phyloP scores from a whole-genome alignment of 441 rosid species.

The Populus trichocarpa region DNA sequence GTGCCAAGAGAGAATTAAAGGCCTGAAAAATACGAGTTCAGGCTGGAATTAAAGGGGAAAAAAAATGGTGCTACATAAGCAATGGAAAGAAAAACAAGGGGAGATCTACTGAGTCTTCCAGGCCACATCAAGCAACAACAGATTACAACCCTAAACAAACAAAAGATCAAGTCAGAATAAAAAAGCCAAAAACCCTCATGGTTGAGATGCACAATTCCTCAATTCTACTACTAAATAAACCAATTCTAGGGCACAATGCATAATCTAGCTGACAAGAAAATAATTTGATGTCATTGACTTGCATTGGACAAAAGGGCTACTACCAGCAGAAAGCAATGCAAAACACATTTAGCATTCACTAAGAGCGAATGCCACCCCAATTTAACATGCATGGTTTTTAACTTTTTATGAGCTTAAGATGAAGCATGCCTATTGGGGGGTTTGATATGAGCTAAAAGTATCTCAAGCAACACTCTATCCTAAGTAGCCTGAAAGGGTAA shows the following conservation, averaged over 20 bases:
- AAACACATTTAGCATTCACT: not conserved
- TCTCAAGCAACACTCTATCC: not conserved
- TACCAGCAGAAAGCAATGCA: not conserved
- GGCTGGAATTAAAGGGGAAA: not conserved
- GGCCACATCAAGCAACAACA: not conserved
- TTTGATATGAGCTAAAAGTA: not conserved
- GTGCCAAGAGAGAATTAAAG: not conserved
- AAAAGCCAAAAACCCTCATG: not conserved
- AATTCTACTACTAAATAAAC: not conserved
- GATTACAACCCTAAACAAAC: slow-evolving; percentile 33
- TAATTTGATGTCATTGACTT: not conserved
- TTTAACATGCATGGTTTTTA: not conserved
- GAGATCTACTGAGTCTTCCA: slow-evolving; percentile 4
- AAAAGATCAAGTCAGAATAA: slow-evolving; percentile 20
- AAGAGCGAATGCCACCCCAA: not conserved
- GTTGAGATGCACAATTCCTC: not conserved
- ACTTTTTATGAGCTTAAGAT: not conserved
- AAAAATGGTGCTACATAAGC: not conserved
- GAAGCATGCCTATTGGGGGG: not conserved
- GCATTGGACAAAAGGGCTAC: not conserved
- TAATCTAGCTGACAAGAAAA: not conserved
- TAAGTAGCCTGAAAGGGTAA: not conserved
- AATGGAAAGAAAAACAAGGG: not conserved
- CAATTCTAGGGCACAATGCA: not conserved
- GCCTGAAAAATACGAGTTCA: not conserved